A percentile compares a stretch with the other conserved stretches of the same genome.
Conservation (phyloP, 768 basidiomycete genomes). For the Stropharia rugosoannulata region DNA sequence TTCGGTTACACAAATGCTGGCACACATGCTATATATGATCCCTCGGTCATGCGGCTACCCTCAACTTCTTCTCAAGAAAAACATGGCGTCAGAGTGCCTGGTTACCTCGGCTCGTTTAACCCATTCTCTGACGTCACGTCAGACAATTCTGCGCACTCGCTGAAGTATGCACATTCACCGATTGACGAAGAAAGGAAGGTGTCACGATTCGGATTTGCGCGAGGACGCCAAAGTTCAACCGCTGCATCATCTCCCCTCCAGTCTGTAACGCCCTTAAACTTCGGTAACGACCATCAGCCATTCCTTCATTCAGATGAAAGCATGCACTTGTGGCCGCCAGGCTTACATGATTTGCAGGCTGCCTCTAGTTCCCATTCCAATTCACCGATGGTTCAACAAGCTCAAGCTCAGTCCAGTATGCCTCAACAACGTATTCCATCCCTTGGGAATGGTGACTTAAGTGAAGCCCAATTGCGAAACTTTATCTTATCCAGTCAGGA, state of each 20-base stretch:
- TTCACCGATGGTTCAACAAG: conserved; percentile 50
- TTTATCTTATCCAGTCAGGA: conserved; percentile 73
- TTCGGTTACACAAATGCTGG: conserved; percentile 49
- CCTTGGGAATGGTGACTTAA: conserved; percentile 46
- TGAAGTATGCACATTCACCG: conserved; percentile 31
- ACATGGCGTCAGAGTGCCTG: conserved; percentile 43
- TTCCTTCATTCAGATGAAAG: conserved; percentile 30
- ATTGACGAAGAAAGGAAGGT: conserved; percentile 70
- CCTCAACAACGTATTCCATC: conserved; percentile 50
- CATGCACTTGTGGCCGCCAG: conserved; percentile 17
- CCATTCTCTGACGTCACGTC: conserved; percentile 70
- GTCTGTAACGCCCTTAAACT: conserved; percentile 52
- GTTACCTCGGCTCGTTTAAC: conserved; percentile 77
- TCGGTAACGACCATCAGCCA: conserved; percentile 46
- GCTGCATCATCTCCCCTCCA: conserved; percentile 59
- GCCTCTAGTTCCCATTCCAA: conserved; percentile 25
- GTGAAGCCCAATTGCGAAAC: conserved; percentile 76
- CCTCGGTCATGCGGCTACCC: conserved; percentile 38
- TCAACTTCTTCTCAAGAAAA: conserved; percentile 38
- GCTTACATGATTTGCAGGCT: conserved; percentile 23
- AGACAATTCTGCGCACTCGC: conserved; percentile 37
- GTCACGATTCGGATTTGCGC: conserved; percentile 81
- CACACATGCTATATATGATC: conserved; percentile 56
- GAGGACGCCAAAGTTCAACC: conserved; percentile 62
- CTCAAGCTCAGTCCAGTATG: conserved; percentile 37